These are phyloP conservation scores for Taiozyma sp. DNA, from an alignment of 1,139 yeast species.

Conservation along the genomic window DNA sequence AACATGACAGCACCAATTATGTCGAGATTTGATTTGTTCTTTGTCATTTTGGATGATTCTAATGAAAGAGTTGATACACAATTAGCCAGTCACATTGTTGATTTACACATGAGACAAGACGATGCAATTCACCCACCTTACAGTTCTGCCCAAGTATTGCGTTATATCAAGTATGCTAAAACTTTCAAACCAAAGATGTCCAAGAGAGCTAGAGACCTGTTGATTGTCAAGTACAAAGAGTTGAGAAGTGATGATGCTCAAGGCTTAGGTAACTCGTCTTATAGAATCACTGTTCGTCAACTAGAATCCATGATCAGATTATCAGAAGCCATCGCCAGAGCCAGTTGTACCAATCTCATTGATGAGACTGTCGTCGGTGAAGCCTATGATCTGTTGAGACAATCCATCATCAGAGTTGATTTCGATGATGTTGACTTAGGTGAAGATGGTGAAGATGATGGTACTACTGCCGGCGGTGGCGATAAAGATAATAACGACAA, in stretches of 20 bases:
- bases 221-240: constrained; percentile 80
- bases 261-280: constrained; percentile 81
- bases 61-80: constrained; percentile 88
- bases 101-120: constrained; percentile 86
- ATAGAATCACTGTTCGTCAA: constrained; percentile 95
- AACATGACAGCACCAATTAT: constrained; percentile 99
- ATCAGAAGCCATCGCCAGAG: constrained; percentile 95
- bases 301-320: constrained; percentile 90
- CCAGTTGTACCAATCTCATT: constrained; percentile 89
- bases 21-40: constrained; percentile 96
- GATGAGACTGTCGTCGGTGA: constrained; percentile 88
- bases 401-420: constrained; percentile 90
- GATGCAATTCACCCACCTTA: constrained; percentile 89
- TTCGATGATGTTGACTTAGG: constrained; percentile 89
- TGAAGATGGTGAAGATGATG: constrained; percentile 45
- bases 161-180: constrained; percentile 88
- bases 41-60: constrained; percentile 92
- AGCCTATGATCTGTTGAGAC: constrained; percentile 85
- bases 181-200: constrained; percentile 91
- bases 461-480: constrained; percentile 14
- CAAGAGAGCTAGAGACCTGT: constrained; percentile 68
- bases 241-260: constrained; percentile 89
- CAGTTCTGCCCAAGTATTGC: constrained; percentile 79
- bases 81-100: constrained; percentile 88
- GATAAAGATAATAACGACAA: constrained; percentile 2